Evolutionary conservation across 176 grass and related monocot species (phyloP).

Genomic region (Carex littledalei): DNA sequence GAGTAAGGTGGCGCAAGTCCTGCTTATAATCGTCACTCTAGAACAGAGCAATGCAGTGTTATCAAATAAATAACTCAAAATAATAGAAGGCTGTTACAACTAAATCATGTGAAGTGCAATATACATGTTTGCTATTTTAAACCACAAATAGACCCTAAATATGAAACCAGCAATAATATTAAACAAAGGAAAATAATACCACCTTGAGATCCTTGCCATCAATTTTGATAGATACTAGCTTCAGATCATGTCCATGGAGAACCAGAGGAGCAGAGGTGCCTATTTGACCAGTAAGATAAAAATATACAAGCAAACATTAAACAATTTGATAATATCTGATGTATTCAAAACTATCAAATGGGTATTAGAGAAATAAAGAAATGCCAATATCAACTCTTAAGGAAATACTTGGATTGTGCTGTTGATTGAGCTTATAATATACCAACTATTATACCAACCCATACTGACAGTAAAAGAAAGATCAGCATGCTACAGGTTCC

Average conservation of each 20-base stretch:
- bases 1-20: conserved; percentile 54
- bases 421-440: not conserved
- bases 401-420: not conserved
- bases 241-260: conserved; percentile 78
- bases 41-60: conserved; percentile 15
- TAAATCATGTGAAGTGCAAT: not conserved
- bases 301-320: conserved; percentile 4
- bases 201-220: conserved; percentile 78
- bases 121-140: not conserved
- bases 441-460: not conserved
- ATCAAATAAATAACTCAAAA: conserved; percentile 28
- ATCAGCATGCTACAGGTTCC: not conserved
- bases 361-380: not conserved
- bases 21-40: conserved; percentile 70
- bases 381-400: conserved; percentile 5
- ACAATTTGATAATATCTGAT: not conserved
- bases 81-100: not conserved
- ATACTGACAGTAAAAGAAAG: not conserved
- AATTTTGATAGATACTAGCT: conserved; percentile 88
- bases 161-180: conserved; percentile 15
- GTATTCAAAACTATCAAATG: conserved; percentile 6
- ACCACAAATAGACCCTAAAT: not conserved
- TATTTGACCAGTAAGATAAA: conserved; percentile 11
- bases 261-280: conserved; percentile 57
- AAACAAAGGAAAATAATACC: conserved; percentile 12